Evolutionary conservation across 192 early-diverging fungal species (phyloP), one percentile per base, ranked within the genome.

Genomic region (Oehlia diaphana): DNA sequence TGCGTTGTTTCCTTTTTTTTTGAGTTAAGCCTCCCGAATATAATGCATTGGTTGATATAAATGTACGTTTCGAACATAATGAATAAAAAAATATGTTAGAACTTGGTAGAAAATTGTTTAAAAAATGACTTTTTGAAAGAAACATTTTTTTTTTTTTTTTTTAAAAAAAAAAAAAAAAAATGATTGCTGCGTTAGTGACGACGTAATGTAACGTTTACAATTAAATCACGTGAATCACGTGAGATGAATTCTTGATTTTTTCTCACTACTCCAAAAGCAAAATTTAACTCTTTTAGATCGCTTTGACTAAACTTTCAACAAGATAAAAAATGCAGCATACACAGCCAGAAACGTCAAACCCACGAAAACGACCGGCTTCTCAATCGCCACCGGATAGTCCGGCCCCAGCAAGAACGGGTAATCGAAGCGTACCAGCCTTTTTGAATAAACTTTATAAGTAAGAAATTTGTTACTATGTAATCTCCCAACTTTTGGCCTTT

Each of bases 371-470:
- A 10, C 39, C 68, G 39, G 68, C 68, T 65, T 44, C 68, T 19
- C 68, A 70, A 70, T 42, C 68, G n/a, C 68, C 68, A 12, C n/a
- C 68, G 19, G 68, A 70, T 10, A 70, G 16, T 47, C 37, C 53
- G 19, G 19, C 53, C 33, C 73, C 73, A 21, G 44, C 47, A 28
- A 63, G 50, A 62, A 21, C 63, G 8, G 62, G 62, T 12, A 77
- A 63, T 33, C n/a, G 63, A 66, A 77, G 63, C 14, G 75, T 77
- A 28, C 75, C 75, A 4, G 75, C 75, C 13, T 77, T 77, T 39
- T 66, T 77, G 61, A 77, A 77, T 47, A 77, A 77, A 64, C 50
- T 77, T 26, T 77, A 77, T 49, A 77, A 77, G 75, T 77, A 53
- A 74, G 72, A 12, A 44, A 9, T 50, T 58, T 31, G 26, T 9